Percentiles rank a stretch among this genome's conserved stretches.
Conservation (phyloP, 331 rosid genomes). For the Phaseolus coccineus region DNA sequence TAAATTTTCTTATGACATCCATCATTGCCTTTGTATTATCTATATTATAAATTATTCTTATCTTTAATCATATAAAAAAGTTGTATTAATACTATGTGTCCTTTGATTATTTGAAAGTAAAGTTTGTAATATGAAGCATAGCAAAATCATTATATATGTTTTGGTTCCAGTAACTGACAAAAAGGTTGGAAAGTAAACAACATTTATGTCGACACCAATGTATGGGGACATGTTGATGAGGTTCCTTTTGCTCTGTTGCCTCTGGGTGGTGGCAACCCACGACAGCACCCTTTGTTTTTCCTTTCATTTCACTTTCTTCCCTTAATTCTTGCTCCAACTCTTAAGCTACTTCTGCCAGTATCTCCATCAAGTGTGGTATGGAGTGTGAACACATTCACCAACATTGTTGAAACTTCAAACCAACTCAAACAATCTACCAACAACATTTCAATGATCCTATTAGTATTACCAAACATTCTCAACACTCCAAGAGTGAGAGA, state of each 20-base stretch:
- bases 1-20: no score
- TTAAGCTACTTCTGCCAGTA: conserved; percentile 30
- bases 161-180: background rate
- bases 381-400: conserved; percentile 19
- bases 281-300: conserved; percentile 6
- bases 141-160: background rate
- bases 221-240: conserved; percentile 40
- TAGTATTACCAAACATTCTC: conserved; percentile 43
- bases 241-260: conserved; percentile 6
- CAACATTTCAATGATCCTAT: conserved; percentile 30
- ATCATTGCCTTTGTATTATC: no score
- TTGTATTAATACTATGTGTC: no score
- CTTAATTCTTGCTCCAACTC: conserved; percentile 38
- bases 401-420: conserved; percentile 47
- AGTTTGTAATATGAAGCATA: background rate
- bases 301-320: conserved; percentile 39
- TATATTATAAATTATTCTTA: no score
- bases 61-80: no score
- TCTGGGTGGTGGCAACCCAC: conserved; percentile 13
- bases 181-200: background rate
- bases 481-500: conserved; percentile 7
- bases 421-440: conserved; percentile 45
- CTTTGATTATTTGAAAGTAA: background rate
- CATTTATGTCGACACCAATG: conserved; percentile 44
- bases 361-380: conserved; percentile 7